Conservation (phyloP, 345 rosid genomes). For the Eucalyptus sp. region DNA sequence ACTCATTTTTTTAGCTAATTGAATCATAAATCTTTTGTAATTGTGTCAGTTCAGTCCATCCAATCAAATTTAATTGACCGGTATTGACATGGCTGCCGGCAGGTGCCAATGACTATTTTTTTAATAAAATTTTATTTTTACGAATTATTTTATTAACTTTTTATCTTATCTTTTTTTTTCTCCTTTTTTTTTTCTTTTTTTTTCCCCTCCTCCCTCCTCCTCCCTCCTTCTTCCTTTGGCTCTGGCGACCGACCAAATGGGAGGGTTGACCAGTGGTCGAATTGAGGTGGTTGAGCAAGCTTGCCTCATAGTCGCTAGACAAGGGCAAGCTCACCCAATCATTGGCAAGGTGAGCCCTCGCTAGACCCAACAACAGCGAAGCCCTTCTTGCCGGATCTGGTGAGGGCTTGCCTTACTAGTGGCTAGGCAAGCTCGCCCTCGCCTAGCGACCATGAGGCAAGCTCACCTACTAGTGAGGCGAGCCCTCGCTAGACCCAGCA, state of each 20-base stretch:
- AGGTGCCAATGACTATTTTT: fast-evolving
- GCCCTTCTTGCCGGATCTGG: fast-evolving
- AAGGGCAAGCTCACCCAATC: too few species aligned
- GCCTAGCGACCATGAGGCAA: fast-evolving
- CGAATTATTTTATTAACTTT: too few species aligned
- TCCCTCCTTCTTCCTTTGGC: too few species aligned
- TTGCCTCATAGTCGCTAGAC: fast-evolving
- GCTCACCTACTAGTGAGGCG: fast-evolving
- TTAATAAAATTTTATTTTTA: too few species aligned
- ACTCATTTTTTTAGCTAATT: too few species aligned
- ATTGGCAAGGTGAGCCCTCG: too few species aligned
- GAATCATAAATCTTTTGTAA: fast-evolving
- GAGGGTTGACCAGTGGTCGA: too few species aligned
- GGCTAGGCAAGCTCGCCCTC: fast-evolving
- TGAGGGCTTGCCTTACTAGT: fast-evolving
- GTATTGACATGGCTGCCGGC: fast-evolving
- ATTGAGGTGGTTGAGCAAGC: fast-evolving
- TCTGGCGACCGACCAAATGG: fast-evolving
- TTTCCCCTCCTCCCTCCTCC: too few species aligned
- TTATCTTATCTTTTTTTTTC: too few species aligned
- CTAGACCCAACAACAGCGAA: fast-evolving
- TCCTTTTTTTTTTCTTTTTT: fast-evolving
- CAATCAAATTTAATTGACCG: fast-evolving
- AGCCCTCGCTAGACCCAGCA: fast-evolving
- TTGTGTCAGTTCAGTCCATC: fast-evolving